Evolutionary conservation across 2,329 filamentous ascomycete genomes (phyloP).

Genomic region (Diaporthe vaccinii): DNA sequence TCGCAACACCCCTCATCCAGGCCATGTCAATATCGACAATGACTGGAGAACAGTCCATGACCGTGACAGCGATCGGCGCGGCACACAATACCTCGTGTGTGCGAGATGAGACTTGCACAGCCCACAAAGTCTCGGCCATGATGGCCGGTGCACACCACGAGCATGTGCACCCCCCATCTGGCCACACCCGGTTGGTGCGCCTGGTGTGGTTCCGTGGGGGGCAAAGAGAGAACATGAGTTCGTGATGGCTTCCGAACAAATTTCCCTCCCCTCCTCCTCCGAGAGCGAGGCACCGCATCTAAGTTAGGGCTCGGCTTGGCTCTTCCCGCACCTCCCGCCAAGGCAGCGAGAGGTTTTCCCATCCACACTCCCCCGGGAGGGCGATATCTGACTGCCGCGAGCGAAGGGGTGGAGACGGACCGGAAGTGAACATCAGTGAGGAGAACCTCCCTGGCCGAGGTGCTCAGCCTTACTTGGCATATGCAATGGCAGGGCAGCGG

Average conservation of each 20-base stretch:
- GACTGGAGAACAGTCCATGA: conserved; percentile 1
- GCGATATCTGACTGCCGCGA: conserved; percentile 10
- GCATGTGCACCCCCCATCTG: not conserved
- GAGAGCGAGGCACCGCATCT: not conserved
- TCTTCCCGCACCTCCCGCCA: not conserved
- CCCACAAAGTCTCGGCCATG: conserved; percentile 14
- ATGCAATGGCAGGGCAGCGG: conserved; percentile 9
- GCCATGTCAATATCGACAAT: not conserved
- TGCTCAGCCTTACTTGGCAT: conserved; percentile 33
- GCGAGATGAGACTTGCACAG: conserved; percentile 26
- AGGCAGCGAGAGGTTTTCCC: conserved; percentile 1
- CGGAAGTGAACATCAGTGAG: not conserved
- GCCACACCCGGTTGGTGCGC: conserved; percentile 1
- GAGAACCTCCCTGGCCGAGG: conserved; percentile 4
- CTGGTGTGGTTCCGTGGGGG: not conserved
- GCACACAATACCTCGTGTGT: not conserved
- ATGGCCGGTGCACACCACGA: not conserved
- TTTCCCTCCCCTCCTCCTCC: not conserved
- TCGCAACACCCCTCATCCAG: not conserved
- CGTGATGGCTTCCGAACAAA: not conserved
- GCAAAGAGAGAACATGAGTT: not conserved
- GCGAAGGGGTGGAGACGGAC: not conserved
- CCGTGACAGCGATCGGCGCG: conserved; percentile 6
- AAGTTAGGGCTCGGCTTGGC: not conserved
- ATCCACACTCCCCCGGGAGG: not conserved